phyloP scores from a whole-genome alignment of 495 filamentous ascomycete species.

The Aspergillus homomorphus region DNA sequence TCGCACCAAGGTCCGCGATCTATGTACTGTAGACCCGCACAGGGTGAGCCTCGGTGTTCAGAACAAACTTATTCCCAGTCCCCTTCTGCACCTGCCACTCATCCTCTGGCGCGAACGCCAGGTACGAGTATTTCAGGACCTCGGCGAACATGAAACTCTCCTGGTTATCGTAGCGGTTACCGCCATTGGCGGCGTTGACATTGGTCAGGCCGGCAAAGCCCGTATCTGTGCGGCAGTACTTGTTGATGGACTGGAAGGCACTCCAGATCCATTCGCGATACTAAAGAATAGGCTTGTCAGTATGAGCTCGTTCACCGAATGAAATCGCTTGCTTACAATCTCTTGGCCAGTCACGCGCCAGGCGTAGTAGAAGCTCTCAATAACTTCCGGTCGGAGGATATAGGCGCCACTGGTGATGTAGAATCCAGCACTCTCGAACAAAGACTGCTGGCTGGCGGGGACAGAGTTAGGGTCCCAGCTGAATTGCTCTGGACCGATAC shows the following conservation, averaged over 20 bases:
- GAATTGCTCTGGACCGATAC: slow-evolving; percentile 79
- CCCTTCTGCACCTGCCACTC: slow-evolving; percentile 63
- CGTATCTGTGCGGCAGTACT: slow-evolving; percentile 57
- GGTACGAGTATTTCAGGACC: slow-evolving; percentile 80
- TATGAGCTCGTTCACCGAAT: not conserved
- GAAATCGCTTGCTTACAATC: slow-evolving; percentile 28
- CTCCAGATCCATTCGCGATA: slow-evolving; percentile 87
- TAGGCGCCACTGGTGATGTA: slow-evolving; percentile 65
- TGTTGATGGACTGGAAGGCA: slow-evolving; percentile 68
- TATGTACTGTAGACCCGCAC: slow-evolving; percentile 48
- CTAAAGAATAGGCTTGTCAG: slow-evolving; percentile 34
- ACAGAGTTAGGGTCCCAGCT: slow-evolving; percentile 57
- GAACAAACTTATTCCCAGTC: slow-evolving; percentile 64
- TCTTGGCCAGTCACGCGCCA: slow-evolving; percentile 71
- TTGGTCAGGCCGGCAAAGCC: slow-evolving; percentile 65
- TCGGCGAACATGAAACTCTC: slow-evolving; percentile 93
- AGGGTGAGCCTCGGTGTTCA: slow-evolving; percentile 84
- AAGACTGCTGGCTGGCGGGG: slow-evolving; percentile 46
- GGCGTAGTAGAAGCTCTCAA: slow-evolving; percentile 88
- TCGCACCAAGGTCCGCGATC: not conserved
- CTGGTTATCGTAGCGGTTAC: slow-evolving; percentile 63
- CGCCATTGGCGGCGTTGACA: slow-evolving; percentile 64
- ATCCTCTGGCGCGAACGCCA: slow-evolving; percentile 56
- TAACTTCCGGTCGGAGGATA: slow-evolving; percentile 75
- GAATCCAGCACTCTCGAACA: slow-evolving; percentile 68